Evolutionary conservation across 768 basidiomycete genomes (phyloP).

Genomic region (Daedaleopsis nitida): DNA sequence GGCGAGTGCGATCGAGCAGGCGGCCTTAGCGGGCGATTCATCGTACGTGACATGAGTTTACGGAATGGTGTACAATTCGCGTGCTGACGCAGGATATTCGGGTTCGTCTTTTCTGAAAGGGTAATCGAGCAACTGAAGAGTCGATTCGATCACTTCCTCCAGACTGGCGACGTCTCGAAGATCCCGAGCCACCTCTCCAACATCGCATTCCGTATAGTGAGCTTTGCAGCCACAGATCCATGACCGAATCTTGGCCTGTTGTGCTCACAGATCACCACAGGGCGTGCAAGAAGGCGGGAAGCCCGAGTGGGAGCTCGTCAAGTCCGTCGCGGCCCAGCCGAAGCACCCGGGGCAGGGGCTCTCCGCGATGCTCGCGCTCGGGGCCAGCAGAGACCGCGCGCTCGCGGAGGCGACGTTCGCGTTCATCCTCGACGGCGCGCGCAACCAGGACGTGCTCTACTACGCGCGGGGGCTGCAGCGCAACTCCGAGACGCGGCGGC

Average conservation of each 20-base stretch:
- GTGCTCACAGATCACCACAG: constrained; percentile 34
- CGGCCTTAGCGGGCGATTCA: constrained; percentile 48
- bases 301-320: constrained; percentile 72
- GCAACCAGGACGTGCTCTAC: constrained; percentile 33
- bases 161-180: constrained; percentile 70
- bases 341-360: constrained; percentile 72
- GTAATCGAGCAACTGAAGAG: constrained; percentile 71
- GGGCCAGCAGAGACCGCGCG: constrained; percentile 35
- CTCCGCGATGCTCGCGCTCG: constrained; percentile 60
- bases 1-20: constrained; percentile 66
- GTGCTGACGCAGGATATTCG: too few relatives aligned
- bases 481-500: constrained; percentile 39
- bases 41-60: constrained; percentile 23
- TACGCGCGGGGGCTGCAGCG: constrained; percentile 36
- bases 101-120: too few relatives aligned
- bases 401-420: constrained; percentile 45
- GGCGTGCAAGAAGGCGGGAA: constrained; percentile 75
- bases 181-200: constrained; percentile 83
- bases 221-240: too few relatives aligned
- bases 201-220: constrained; percentile 43
- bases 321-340: constrained; percentile 68
- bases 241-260: background rate
- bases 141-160: constrained; percentile 71
- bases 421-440: constrained; percentile 33
- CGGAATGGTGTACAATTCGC: background rate